Percentiles rank a stretch among this genome's conserved stretches.
Conservation (phyloP, 805 yeast species). For the Maudiozyma serrabonitensis region DNA sequence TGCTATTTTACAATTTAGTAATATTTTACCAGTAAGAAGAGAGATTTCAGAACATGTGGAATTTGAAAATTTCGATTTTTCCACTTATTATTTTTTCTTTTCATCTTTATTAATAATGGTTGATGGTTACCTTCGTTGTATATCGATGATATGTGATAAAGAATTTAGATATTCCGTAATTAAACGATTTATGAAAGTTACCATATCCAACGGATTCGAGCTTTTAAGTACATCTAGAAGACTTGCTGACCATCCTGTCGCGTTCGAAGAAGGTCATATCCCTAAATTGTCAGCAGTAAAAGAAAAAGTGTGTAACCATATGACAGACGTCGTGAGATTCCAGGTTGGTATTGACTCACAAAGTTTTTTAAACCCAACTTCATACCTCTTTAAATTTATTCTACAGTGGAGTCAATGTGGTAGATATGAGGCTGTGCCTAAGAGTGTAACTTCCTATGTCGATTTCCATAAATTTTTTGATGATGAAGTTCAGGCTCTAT, state of each 20-base stretch:
- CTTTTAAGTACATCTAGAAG: constrained; percentile 11
- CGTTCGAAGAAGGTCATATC: not conserved
- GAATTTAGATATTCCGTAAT: constrained; percentile 12
- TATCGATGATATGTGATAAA: constrained; percentile 17
- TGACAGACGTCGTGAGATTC: constrained; percentile 16
- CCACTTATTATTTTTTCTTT: constrained; percentile 25
- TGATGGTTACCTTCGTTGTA: constrained; percentile 25
- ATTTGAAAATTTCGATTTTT: constrained; percentile 78
- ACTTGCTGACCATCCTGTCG: not conserved
- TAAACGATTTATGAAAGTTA: constrained; percentile 10
- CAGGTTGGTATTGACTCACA: constrained; percentile 27
- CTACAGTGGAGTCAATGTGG: constrained; percentile 29
- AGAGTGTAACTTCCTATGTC: constrained; percentile 10
- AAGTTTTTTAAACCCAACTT: constrained; percentile 26
- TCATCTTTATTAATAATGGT: constrained; percentile 25
- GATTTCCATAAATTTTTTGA: constrained; percentile 12
- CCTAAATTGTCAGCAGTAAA: constrained; percentile 5
- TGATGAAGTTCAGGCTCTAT: constrained; percentile 12
- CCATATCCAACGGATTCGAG: constrained; percentile 16
- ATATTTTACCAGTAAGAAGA: constrained; percentile 56
- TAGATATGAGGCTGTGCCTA: constrained; percentile 18
- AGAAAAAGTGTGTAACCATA: constrained; percentile 20
- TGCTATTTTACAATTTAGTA: constrained; percentile 22
- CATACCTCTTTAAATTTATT: constrained; percentile 24
- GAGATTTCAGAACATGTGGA: constrained; percentile 79